Evolutionary conservation across 495 filamentous ascomycete genomes (phyloP), one percentile per base, ranked within the genome.

Genomic region (Pyronema domesticum): DNA sequence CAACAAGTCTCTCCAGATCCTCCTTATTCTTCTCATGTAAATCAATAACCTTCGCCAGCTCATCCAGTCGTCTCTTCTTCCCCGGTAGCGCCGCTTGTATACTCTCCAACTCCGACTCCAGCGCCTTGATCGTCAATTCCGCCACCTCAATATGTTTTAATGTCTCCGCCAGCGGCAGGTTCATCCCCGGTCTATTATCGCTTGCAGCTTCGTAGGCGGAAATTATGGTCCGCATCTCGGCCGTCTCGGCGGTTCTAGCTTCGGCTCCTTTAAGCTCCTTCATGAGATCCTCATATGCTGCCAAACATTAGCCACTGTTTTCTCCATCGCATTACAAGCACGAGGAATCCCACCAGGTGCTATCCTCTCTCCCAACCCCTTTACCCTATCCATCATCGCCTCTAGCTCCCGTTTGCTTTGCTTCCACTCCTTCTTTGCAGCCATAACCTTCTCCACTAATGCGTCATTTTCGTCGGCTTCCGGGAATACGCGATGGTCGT

Each of bases 401-500:
- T 78, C 75, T 1, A 93, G 86, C 43, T 89, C 82, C 23, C 75
- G 73, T 69, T 98, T 98, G 57, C 81, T 78, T 35, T 75, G 72
- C 61, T 88, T 83, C 0, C 95, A 74, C 34, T 73, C 73, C 0
- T 80, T 79, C 58, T 98, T 96, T 18, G 82, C 79, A 18, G 72
- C 75, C 4, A 73, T 72, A 30, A 95, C 74, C 55, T 78, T 68
- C 43, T 72, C 74, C 65, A 94, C 89, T 34, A 95, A 72, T 52
- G 83, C 81, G 14, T 81, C 74, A 66, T 94, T 95, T 57, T 95
- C 87, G 59, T 81, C 74, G 43, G 81, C 76, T 13, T 81, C 82
- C 54, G 94, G 82, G 40, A 95, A 80, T 11, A 86, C 73, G 0
- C 88, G 89, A 37, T 87, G 85, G 53, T 95, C 86, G 59, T 83